Percentiles rank a stretch among this genome's conserved stretches.
These are phyloP conservation scores for Sphagnurus paluster DNA, from an alignment of 1,284 basidiomycete species.

Conservation along the genomic window DNA sequence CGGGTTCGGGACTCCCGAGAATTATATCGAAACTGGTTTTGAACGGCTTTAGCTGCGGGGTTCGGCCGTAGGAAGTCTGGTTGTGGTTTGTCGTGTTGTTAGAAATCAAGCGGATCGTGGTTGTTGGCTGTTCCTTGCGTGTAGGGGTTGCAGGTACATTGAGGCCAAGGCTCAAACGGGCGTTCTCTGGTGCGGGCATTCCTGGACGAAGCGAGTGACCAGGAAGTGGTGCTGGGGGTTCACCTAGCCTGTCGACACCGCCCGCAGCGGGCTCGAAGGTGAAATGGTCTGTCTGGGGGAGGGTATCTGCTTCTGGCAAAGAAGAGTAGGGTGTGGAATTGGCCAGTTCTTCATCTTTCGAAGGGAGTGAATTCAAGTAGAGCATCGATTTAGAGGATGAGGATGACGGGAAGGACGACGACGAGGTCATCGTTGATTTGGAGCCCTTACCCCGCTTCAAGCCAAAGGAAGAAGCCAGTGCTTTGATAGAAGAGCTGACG, in stretches of 20 bases:
- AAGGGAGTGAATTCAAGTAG: conserved; percentile 16
- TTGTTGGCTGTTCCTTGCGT: conserved; percentile 42
- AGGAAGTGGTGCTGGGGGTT: conserved; percentile 47
- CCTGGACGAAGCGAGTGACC: conserved; percentile 57
- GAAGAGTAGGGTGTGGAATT: conserved; percentile 53
- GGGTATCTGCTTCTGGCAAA: conserved; percentile 40
- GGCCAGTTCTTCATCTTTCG: conserved; percentile 41
- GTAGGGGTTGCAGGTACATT: conserved; percentile 36
- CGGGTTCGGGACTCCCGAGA: conserved; percentile 51
- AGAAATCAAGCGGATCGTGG: conserved; percentile 65
- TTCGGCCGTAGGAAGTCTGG: conserved; percentile 27
- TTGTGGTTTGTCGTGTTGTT: conserved; percentile 23
- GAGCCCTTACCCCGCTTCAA: conserved; percentile 50
- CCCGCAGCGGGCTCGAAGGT: conserved; percentile 40
- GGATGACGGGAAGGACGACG: conserved; percentile 29
- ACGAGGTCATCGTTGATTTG: conserved; percentile 29
- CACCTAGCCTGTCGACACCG: conserved; percentile 22
- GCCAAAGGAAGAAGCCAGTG: conserved; percentile 68
- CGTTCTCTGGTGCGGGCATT: conserved; percentile 54
- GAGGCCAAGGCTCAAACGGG: conserved; percentile 52
- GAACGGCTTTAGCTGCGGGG: conserved; percentile 64
- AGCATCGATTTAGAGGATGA: conserved; percentile 23
- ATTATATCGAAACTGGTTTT: conserved; percentile 65
- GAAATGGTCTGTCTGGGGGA: conserved; percentile 49
- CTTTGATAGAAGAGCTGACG: conserved; percentile 66